phyloP scores from a whole-genome alignment of 2,329 filamentous ascomycete species.

The Claviceps capensis region DNA sequence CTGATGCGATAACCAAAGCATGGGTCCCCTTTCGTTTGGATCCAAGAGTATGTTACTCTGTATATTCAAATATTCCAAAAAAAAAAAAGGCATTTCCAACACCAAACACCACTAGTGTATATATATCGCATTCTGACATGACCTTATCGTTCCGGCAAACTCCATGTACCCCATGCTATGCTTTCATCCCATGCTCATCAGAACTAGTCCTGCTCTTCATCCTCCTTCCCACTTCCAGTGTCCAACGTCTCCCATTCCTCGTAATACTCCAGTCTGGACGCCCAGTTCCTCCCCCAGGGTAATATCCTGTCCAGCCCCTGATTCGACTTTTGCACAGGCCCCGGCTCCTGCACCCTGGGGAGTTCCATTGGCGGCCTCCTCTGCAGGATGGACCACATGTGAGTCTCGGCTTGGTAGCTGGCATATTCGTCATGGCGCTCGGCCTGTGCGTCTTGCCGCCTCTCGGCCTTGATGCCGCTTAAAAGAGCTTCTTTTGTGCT shows the following conservation, averaged over 20 bases:
- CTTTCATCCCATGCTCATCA: neutral
- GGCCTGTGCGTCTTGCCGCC: constrained; percentile 29
- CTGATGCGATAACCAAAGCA: too few species aligned
- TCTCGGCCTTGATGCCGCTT: constrained; percentile 26
- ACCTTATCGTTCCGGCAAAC: neutral
- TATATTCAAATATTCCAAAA: too few species aligned
- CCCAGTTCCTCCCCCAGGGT: constrained; percentile 26
- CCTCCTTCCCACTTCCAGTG: neutral
- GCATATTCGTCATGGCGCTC: constrained; percentile 27
- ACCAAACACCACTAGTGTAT: too few species aligned
- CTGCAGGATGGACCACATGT: constrained; percentile 32
- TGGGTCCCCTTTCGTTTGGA: too few species aligned
- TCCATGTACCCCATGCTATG: neutral
- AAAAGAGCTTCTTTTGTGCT: constrained; percentile 23
- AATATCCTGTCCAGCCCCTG: constrained; percentile 23
- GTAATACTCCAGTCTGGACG: constrained; percentile 19
- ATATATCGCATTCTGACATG: too few species aligned
- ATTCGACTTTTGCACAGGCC: constrained; percentile 14
- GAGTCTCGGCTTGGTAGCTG: constrained; percentile 27
- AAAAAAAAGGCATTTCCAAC: too few species aligned
- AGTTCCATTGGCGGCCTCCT: constrained; percentile 22
- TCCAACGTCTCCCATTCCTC: constrained; percentile 29
- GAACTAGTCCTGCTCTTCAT: neutral
- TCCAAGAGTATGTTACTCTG: too few species aligned
- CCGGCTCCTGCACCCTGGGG: constrained; percentile 17